phyloP scores from a whole-genome alignment of 116 monocot species.

The Iris pallida region DNA sequence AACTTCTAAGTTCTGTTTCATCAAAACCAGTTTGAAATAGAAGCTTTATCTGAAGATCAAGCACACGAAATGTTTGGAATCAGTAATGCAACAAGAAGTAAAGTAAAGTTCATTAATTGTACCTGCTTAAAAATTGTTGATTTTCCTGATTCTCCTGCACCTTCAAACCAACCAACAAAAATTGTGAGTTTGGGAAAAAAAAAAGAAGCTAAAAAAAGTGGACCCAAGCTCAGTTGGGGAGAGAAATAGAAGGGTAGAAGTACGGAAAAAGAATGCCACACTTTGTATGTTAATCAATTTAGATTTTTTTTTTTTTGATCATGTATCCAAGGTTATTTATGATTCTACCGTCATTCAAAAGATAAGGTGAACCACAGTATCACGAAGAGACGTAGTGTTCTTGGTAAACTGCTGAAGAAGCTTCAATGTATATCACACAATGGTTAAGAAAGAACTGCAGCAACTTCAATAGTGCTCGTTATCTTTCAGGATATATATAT shows the following conservation, averaged over 20 bases:
- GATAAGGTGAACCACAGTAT: too few relatives aligned
- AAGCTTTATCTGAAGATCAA: constrained; percentile 73
- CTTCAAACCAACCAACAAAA: constrained; percentile 25
- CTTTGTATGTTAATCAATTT: not conserved
- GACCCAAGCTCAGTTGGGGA: not conserved
- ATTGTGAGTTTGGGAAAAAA: not conserved
- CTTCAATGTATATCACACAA: too few relatives aligned
- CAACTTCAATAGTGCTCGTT: too few relatives aligned
- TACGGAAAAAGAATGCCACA: not conserved
- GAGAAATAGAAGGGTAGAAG: not conserved
- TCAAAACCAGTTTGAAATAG: constrained; percentile 93
- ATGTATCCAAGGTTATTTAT: too few relatives aligned
- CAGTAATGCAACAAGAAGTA: not conserved
- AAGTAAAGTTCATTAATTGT: not conserved
- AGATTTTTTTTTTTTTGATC: too few relatives aligned
- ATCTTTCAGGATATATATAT: too few relatives aligned
- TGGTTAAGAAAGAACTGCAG: too few relatives aligned
- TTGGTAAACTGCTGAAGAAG: too few relatives aligned
- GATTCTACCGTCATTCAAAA: too few relatives aligned
- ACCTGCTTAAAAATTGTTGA: constrained; percentile 99
- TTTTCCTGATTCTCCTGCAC: constrained; percentile 96
- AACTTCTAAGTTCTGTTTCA: constrained; percentile 80
- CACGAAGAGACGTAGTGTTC: too few relatives aligned
- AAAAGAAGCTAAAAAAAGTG: not conserved
- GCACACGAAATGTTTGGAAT: constrained; percentile 6